Base-by-base conservation (phyloP, 164 flowering plant species). In the grape (Vitis vinifera) region DNA sequence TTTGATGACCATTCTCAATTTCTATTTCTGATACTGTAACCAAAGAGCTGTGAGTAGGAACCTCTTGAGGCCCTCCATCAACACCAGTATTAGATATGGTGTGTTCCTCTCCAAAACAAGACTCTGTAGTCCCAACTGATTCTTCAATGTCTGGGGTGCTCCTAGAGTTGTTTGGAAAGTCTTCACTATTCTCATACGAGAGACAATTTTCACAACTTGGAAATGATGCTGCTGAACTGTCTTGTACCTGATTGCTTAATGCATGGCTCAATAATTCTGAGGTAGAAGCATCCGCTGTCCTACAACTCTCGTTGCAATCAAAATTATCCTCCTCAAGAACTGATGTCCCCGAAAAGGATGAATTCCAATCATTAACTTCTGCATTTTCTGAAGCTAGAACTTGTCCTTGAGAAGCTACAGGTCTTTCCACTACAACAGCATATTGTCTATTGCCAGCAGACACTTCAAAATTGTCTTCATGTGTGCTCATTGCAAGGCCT, bases 1-100 rank as follows among this genome's bases (percentile, higher is more conserved):
- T 56, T 48, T 75, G 83, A 63, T 63, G 73, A 57, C 58, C 72
- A 67, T 76, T 73, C 69, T 81, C 86, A 12, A 48, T 30, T 80
- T 84, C 93, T 63, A 79, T 78, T 76, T 80, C 89, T 27, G 85
- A 77, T 65, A 79, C 65, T 29, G 62, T 66, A 51, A 57, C 72
- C 66, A 78, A 66, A 57, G 83, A 73, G 63, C 69, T 73, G 48
- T 55, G 75, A 65, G 76, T 9, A 10, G 76, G 72, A 77, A 63
- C 75, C 62, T 78, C 85, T 30, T 50, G 60, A 67, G 37, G 84
- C 56, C 70, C 59, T 51, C 59, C 74, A 65, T 71, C 76, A 16
- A 29, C 76, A 71, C 65, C 64, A 53, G 59, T 27, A 31, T 31
- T 74, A 69, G 16, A 50, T 59, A 62, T 30, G 50, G 59, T 53